Evolutionary conservation across 371 early-diverging fungal genomes (phyloP), one percentile per base, ranked within the genome.

Genomic region (Neoconidiobolus thromboides): DNA sequence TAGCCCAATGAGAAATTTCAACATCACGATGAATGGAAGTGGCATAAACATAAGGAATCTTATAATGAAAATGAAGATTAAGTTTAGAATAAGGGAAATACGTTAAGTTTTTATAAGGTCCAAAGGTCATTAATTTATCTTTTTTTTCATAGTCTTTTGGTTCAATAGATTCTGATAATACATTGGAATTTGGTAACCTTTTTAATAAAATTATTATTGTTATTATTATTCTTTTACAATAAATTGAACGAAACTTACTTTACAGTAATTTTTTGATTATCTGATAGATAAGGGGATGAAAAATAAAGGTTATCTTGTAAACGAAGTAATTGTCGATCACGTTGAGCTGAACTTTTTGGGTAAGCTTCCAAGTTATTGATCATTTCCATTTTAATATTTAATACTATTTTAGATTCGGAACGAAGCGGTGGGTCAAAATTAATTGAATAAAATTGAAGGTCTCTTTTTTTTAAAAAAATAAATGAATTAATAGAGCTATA

Each of bases 1-100:
- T 74, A 40, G 83, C 86, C 87, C 88, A 89, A 65, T 92, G 92
- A 63, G 88, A 86, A 41, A 96, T 70, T 65, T 87, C 81, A 38
- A 93, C 65, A 55, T 90, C 85, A 47, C 90, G 80, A 40, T 70
- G 66, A 46, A 84, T 71, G 1, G 68, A 67, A 54, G 76, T 74
- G 0, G 83, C 80, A 12, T 83, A 82, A 1, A 91, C 65, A 37
- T 86, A 68, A 41, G 86, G 76, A 14, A 76, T 72, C 26, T 68
- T 63, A 57, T 83, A 73, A 61, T 75, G 79, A 69, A 80, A 95
- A 64, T 86, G 87, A 9, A 91, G 73, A 48, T 73, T 74, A 9
- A 85, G 68, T 26, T 70, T 61, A 2, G 73, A 72, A 26, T 59
- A 62, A 46, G 72, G 55, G 57, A 69, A 60, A 12, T 73, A 55